Conservation (phyloP, 1,284 basidiomycete species). For the Exobasidium cylindrosporum region DNA sequence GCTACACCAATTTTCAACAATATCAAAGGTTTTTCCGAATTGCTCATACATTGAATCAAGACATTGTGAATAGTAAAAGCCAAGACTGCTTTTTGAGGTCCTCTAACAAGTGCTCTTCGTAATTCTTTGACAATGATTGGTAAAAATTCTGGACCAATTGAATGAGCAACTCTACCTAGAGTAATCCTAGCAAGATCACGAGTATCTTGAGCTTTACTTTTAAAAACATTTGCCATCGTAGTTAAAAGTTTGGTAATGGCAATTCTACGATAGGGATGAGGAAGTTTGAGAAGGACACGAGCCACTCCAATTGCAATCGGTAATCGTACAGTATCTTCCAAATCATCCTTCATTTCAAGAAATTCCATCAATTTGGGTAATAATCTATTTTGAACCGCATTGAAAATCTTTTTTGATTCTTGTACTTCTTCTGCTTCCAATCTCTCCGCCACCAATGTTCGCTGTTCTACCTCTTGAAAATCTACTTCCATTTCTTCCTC, state of each 20-base stretch:
- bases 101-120: conserved; percentile 75
- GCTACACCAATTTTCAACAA: conserved; percentile 67
- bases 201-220: conserved; percentile 89
- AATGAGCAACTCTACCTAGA: conserved; percentile 74
- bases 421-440: conserved; percentile 8
- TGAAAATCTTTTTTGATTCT: conserved; percentile 62
- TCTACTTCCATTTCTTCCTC: conserved; percentile 62
- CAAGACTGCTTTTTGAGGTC: conserved; percentile 89
- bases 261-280: conserved; percentile 59
- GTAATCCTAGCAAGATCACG: conserved; percentile 83
- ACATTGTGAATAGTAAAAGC: conserved; percentile 81
- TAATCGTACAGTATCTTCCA: conserved; percentile 66
- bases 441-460: conserved; percentile 1
- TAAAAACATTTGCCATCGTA: conserved; percentile 78
- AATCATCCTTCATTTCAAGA: conserved; percentile 69
- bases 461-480: conserved; percentile 47
- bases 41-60: conserved; percentile 62
- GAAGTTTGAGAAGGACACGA: conserved; percentile 78
- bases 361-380: conserved; percentile 50
- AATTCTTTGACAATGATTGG: conserved; percentile 75
- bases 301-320: conserved; percentile 86
- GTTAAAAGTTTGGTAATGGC: conserved; percentile 80
- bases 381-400: conserved; percentile 66
- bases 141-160: conserved; percentile 73
- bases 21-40: conserved; percentile 20